Base-by-base conservation (phyloP, 352 stramenopile genomes). In the Globisporangium yorkense region DNA sequence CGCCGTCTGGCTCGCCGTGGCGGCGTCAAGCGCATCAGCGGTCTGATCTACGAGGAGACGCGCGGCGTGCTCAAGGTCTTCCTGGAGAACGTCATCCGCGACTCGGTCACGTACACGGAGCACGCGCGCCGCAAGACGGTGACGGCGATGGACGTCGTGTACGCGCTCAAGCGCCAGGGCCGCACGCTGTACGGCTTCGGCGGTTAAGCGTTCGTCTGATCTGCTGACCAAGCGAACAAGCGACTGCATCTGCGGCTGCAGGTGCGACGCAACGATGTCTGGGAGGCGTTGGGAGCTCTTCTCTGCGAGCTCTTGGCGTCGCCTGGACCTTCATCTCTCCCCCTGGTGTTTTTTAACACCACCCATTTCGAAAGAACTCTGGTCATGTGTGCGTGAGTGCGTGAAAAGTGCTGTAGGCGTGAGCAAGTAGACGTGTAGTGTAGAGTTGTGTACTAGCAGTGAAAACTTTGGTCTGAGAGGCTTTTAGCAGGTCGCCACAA, bases 11-110 rank as follows among this genome's bases (percentile, higher is more conserved):
- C 96, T 65, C 96, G 97, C 81, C 90, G 96, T 96, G 96, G 96
- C 63, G 96, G 96, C 87, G 96, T 98, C 52, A 98, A 98, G 89
- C 94, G 96, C 75, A 99, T 98, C 72, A 97, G 87, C 24, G 96
- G 96, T 62, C 83, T 99, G 48, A 99, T 99, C 74, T 99, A 99
- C 75, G 96, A 99, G 79, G 96, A 99, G 77, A 99, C 95, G 40
- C 89, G 96, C 66, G 96, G 96, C 64, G 96, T 99, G 40, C 88
- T 99, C 59, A 99, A 99, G 86, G 95, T 98, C 24, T 99, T 99
- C 80, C 83, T 99, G 13, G 96, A 99, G 80, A 98, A 98, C 77
- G 92, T 98, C n/a, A 98, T 99, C 78, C 80, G 88, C 68, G 94
- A 98, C 74, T 94, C 93, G 43, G 84, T 98, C 27, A 98, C 88